Percentiles rank a stretch among this genome's conserved stretches.
Evolutionary conservation across 257 asterid species (phyloP).

Genomic region (Nicotiana sylvestris): DNA sequence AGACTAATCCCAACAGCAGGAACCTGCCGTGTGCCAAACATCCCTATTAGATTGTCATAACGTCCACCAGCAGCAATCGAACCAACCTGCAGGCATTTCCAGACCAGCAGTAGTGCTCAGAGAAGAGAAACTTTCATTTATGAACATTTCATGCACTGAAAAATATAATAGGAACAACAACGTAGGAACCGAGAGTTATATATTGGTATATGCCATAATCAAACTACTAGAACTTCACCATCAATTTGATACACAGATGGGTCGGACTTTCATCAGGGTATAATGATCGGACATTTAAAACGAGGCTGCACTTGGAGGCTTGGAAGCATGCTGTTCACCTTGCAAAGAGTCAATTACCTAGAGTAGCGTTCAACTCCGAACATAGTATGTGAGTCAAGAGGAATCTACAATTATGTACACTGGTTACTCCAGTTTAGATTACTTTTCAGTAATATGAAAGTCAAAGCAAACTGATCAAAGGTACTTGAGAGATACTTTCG

Average conservation of each 20-base stretch:
- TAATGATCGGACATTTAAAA: background rate
- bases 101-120: conserved; percentile 3
- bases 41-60: conserved; percentile 81
- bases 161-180: background rate
- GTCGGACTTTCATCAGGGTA: background rate
- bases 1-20: conserved; percentile 95
- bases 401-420: background rate
- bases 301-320: background rate
- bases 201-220: background rate
- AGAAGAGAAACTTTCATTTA: background rate
- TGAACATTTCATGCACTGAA: background rate
- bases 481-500: background rate
- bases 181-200: background rate
- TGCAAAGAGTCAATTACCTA: background rate
- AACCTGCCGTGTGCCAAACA: conserved; percentile 82
- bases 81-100: conserved; percentile 61
- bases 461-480: background rate
- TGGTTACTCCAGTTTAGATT: background rate
- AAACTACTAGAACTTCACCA: background rate
- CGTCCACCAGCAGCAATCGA: conserved; percentile 99
- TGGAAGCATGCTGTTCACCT: background rate
- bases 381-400: background rate
- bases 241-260: background rate
- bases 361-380: background rate
- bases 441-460: background rate